These are phyloP conservation scores for Candida albicans DNA, from an alignment of 1,139 yeast species.

Conservation along the genomic window DNA sequence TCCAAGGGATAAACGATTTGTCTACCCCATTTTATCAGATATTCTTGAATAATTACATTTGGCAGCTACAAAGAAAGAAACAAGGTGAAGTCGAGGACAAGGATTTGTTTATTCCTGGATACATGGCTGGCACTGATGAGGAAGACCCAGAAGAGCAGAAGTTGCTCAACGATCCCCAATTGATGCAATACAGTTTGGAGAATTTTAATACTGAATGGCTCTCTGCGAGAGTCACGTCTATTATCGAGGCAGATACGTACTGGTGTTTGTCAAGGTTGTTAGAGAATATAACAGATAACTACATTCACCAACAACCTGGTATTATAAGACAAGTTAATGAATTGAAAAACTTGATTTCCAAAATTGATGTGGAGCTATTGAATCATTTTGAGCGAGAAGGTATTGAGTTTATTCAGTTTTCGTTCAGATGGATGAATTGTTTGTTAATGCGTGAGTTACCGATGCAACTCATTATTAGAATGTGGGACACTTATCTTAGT, in stretches of 20 bases:
- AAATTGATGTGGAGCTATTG: constrained; percentile 75
- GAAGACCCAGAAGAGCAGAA: constrained; percentile 28
- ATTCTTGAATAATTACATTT: constrained; percentile 69
- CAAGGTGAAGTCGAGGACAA: constrained; percentile 21
- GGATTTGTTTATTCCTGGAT: constrained; percentile 37
- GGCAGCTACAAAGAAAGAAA: constrained; percentile 39
- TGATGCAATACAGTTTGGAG: constrained; percentile 28
- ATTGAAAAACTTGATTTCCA: constrained; percentile 69
- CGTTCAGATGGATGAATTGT: constrained; percentile 99
- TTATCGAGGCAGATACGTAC: constrained; percentile 89
- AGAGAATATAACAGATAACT: constrained; percentile 94
- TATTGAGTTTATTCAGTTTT: constrained; percentile 89
- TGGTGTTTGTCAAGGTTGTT: constrained; percentile 92
- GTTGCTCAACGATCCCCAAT: constrained; percentile 29
- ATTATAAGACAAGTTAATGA: constrained; percentile 87
- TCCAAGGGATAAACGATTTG: constrained; percentile 96
- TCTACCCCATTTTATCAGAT: constrained; percentile 94
- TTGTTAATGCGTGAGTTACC: constrained; percentile 89
- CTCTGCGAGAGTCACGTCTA: constrained; percentile 45
- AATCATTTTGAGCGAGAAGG: constrained; percentile 77
- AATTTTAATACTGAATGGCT: constrained; percentile 63
- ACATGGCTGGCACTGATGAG: constrained; percentile 24
- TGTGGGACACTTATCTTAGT: constrained; percentile 97
- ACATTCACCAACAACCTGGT: constrained; percentile 98
- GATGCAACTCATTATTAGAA: constrained; percentile 74